These are phyloP conservation scores for Calonectria naviculata DNA, from an alignment of 2,329 filamentous ascomycete species.

Conservation along the genomic window DNA sequence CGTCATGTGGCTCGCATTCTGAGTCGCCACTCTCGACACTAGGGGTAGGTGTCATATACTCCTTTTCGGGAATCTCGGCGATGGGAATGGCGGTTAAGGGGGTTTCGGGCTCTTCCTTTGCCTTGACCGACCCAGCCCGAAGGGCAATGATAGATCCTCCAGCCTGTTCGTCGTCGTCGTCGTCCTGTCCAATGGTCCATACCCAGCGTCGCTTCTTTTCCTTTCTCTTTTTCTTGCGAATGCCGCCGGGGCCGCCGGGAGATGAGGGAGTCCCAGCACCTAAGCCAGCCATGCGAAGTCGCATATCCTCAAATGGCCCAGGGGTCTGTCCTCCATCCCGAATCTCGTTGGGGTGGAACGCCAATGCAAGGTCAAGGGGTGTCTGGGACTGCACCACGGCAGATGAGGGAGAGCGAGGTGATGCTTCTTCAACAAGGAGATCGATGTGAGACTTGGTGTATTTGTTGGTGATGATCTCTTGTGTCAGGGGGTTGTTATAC, in stretches of 20 bases:
- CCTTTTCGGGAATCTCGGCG: constrained; percentile 26
- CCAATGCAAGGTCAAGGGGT: constrained; percentile 60
- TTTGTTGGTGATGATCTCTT: constrained; percentile 72
- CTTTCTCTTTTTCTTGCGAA: constrained; percentile 64
- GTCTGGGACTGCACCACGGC: constrained; percentile 50
- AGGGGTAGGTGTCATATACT: constrained; percentile 47
- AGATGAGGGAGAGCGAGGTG: constrained; percentile 55
- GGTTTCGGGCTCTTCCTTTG: constrained; percentile 32
- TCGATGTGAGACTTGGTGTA: constrained; percentile 74
- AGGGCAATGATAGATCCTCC: constrained; percentile 56
- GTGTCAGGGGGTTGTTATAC: constrained; percentile 71
- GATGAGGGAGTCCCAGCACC: constrained; percentile 54
- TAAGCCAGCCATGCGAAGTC: constrained; percentile 64
- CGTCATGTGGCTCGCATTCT: constrained; percentile 48
- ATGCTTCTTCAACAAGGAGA: constrained; percentile 67
- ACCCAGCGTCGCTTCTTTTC: constrained; percentile 74
- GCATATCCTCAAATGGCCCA: constrained; percentile 72
- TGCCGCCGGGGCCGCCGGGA: constrained; percentile 54
- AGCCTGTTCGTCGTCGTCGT: constrained; percentile 56
- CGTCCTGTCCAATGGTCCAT: constrained; percentile 72
- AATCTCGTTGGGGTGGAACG: constrained; percentile 65
- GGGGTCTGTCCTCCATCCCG: constrained; percentile 72
- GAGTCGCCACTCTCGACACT: constrained; percentile 53
- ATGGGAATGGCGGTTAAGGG: constrained; percentile 36
- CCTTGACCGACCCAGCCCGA: constrained; percentile 44